phyloP scores from a whole-genome alignment of 2,329 filamentous ascomycete species.

The Orbilia oligospora region DNA sequence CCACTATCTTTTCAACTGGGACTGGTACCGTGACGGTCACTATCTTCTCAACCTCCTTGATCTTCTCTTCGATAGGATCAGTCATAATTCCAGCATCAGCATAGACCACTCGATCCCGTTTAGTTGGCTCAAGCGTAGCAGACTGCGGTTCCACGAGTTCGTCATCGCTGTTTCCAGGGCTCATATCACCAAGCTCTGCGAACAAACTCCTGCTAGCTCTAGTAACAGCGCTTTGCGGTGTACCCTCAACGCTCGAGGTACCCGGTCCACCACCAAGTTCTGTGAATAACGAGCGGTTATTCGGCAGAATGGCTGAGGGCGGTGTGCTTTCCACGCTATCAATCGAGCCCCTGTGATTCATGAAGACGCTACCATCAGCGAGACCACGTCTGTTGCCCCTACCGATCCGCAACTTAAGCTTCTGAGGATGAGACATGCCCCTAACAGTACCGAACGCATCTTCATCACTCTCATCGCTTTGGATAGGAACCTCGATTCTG shows the following conservation, averaged over 20 bases:
- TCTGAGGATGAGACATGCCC: conserved; percentile 73
- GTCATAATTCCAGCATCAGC: conserved; percentile 53
- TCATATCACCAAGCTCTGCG: conserved; percentile 82
- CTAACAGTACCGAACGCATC: conserved; percentile 73
- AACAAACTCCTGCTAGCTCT: conserved; percentile 79
- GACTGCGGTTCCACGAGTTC: conserved; percentile 67
- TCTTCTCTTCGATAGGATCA: conserved; percentile 50
- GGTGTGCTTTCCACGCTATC: conserved; percentile 69
- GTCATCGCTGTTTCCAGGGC: conserved; percentile 80
- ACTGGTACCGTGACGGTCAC: conserved; percentile 40
- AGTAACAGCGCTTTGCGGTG: conserved; percentile 45
- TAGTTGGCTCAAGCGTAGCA: conserved; percentile 50
- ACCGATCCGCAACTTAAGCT: conserved; percentile 77
- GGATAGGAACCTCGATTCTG: conserved; percentile 37
- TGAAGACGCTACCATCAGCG: conserved; percentile 74
- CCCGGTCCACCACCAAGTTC: conserved; percentile 42
- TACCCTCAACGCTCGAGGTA: conserved; percentile 55
- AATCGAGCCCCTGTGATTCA: conserved; percentile 70
- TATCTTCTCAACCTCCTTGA: conserved; percentile 50
- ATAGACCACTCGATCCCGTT: conserved; percentile 41
- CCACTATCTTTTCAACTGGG: conserved; percentile 40
- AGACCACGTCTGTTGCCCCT: conserved; percentile 76
- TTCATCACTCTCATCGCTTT: conserved; percentile 72
- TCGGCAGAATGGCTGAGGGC: conserved; percentile 66
- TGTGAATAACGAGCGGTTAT: conserved; percentile 43